Evolutionary conservation across 2,329 filamentous ascomycete species (phyloP), one percentile per base, ranked within the genome.

Genomic region (Penicillium sp.): DNA sequence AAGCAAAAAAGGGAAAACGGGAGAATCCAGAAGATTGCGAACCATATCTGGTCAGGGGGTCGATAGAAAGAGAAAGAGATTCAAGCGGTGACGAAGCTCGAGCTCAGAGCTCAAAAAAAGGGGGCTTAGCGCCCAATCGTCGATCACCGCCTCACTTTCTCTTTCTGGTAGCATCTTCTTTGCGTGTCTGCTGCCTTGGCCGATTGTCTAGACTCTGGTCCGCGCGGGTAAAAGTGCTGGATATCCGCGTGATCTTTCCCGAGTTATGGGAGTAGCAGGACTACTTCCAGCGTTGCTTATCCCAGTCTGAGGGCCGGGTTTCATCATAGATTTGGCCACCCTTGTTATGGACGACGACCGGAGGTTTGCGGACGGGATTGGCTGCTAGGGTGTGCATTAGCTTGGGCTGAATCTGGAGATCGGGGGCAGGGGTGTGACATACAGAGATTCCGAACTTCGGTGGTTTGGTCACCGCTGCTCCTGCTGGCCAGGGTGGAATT

Each of bases 201-300:
- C 32, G 22, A n/a, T 27, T 53, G 42, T 39, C 44, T 41, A 22
- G 31, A 24, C 13, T 42, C 32, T 18, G 44, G 43, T 50, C 50
- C 58, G 56, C 59, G 59, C 59, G 58, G 55, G 56, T 62, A 59
- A 60, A 49, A 21, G 32, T 21, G 18, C 43, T 22, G 32, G 22
- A 18, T 18, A 46, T 40, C 27, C 54, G 45, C 50, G 54, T 18
- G 18, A 18, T 47, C 43, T 47, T 45, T 18, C 31, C 18, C 21
- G n/a, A 31, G 13, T 42, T 16, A 18, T 18, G 41, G 53, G 16
- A 45, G 39, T 31, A 47, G 36, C 18, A n/a, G 42, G 51, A 57
- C 59, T 70, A 72, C 58, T 72, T 72, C 70, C 70, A 72, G 54
- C 70, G 69, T 59, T 72, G 70, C 59, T 71, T 71, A 57, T 72